A percentile compares a stretch with the other conserved stretches of the same genome.
phyloP scores from a whole-genome alignment of 2,329 filamentous ascomycete genomes.

The Xenoacremonium recifei region DNA sequence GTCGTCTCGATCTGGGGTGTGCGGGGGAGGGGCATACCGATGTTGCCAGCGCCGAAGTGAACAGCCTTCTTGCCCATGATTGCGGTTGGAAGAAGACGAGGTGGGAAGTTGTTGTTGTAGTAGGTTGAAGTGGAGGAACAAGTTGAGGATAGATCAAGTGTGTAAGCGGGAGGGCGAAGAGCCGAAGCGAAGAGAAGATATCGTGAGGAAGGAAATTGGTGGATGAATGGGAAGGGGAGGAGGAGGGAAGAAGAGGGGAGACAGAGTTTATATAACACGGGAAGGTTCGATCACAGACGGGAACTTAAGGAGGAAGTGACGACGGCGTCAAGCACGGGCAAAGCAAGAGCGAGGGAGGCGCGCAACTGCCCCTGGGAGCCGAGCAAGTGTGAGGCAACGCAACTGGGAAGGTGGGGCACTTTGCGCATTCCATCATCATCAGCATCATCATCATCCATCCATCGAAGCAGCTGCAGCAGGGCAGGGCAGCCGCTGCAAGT shows the following conservation, averaged over 20 bases:
- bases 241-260: neutral
- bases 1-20: constrained; percentile 2
- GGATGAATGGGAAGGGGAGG: neutral
- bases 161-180: neutral
- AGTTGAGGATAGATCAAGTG: neutral
- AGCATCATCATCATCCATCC: too few relatives aligned
- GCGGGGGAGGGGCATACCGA: constrained; percentile 49
- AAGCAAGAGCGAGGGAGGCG: neutral
- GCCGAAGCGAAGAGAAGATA: neutral
- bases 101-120: constrained; percentile 18
- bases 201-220: neutral
- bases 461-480: too few relatives aligned
- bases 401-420: neutral
- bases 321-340: neutral
- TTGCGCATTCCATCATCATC: neutral
- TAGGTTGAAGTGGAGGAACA: too few relatives aligned
- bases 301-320: too few relatives aligned
- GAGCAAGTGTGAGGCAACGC: too few relatives aligned
- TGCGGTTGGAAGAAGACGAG: constrained; percentile 12
- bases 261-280: neutral
- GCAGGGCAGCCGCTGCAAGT: too few relatives aligned
- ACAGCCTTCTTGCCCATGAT: constrained; percentile 67
- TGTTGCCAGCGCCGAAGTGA: constrained; percentile 85
- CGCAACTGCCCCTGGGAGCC: neutral
- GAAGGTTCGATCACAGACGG: neutral